Base-by-base conservation (phyloP, 495 filamentous ascomycete genomes). In the Lepraria neglecta region DNA sequence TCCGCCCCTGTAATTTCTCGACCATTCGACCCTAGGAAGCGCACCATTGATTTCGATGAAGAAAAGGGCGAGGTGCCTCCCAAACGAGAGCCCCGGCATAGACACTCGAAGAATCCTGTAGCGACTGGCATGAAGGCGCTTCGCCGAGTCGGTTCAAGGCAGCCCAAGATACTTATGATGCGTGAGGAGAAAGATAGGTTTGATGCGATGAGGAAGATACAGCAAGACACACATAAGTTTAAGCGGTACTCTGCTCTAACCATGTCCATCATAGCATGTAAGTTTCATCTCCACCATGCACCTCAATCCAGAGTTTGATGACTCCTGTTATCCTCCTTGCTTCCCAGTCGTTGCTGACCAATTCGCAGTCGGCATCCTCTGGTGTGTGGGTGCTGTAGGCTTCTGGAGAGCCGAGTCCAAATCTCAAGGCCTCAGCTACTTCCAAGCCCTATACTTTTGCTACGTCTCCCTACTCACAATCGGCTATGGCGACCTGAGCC, bases 381-480 rank as follows among this genome's bases (percentile, higher is more conserved):
- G 91, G 92, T 80, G 90, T 21, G 79, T 86, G 2, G 92, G 92
- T 11, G 92, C 91, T 3, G 77, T 82, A 21, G 80, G 92, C n/a
- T 96, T 97, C 70, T 80, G 76, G 73, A 44, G 51, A 46, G 69
- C 82, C 1, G 86, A 89, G 65, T 65, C 70, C 10, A 67, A 75
- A 40, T 74, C 77, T 0, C 83, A 85, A 67, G 60, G 73, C 6
- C 90, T 87, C 83, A 77, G 69, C 54, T 97, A 96, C 66, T 95
- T 94, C 61, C 76, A 87, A 17, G 76, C 82, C 0, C 73, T 96
- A 24, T 96, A 96, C 72, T 95, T 96, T 71, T 76, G 86, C 30
- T 96, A 91, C 70, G 83, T 84, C 45, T 85, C 86, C 6, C 79
- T 96, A 35, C 74, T 95, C 6, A 96, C 92, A 0, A 91, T 97